Base-by-base conservation (phyloP, 768 basidiomycete genomes). In the Neoboletus magnificus region DNA sequence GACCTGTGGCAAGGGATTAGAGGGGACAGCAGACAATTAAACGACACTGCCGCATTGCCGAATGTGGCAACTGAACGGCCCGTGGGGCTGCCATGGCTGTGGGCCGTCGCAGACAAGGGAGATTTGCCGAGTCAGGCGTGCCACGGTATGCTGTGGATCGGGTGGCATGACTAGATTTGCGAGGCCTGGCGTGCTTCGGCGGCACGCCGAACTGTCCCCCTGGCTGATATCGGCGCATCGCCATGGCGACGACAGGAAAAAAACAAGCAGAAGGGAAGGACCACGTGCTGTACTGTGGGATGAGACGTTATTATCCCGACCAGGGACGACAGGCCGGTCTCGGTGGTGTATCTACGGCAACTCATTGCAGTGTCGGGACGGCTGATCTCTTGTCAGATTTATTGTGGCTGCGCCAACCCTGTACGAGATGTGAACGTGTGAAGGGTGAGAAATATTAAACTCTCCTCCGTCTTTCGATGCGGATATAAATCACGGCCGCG, bases 401-500 rank as follows among this genome's bases (percentile, higher is more conserved):
- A 22, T 39, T 39, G 54, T 45, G 60, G 53, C 61, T 54, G 56
- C 3, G 50, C n/a, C 12, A 37, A 57, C 62, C 63, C 62, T 61
- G 54, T 4, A 4, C 41, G 9, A 39, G 20, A 60, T 50, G 62
- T 61, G 62, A 61, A 40, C 41, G 29, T 53, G 62, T 54, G 44
- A 54, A 48, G 50, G 32, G 20, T 3, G 18, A 37, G n/a, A 53
- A 45, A 39, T 55, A 65, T 65, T 65, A 56, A 65, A 63, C 62
- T 61, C 57, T 65, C 27, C 50, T 37, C 20, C 46, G n/a, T 55
- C 57, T 13, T 20, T 35, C 37, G 16, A 50, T 32, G n/a, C 16
- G 15, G 11, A 27, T 65, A 65, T 65, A 64, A 66, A 66, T 18
- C 50, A 2, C 52, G 12, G 18, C 22, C 10, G 9, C 13, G 4